Percentiles rank a stretch among this genome's conserved stretches.
phyloP scores from a whole-genome alignment of 768 basidiomycete species.

The Kwoniella pini region DNA sequence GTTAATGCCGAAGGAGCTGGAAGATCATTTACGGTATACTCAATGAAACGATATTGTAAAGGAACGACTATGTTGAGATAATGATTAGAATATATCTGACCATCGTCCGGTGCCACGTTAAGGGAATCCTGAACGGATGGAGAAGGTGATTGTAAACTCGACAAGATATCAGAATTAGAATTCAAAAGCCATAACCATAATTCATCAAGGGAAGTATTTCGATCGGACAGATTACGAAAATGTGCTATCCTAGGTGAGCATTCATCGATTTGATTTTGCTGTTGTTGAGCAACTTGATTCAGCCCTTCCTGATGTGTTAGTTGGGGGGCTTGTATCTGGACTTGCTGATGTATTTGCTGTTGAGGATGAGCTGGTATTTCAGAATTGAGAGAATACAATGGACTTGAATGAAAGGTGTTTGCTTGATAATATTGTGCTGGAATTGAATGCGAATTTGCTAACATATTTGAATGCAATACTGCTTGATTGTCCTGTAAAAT shows the following conservation, averaged over 20 bases:
- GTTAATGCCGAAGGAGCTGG: not conserved
- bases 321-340: not conserved
- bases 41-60: not conserved
- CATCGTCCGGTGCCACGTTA: not conserved
- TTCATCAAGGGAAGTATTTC: not conserved
- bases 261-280: not conserved
- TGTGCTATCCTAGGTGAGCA: not conserved
- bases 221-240: not conserved
- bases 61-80: not conserved
- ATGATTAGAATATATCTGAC: not conserved
- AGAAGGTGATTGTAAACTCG: not conserved
- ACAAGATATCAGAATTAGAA: not conserved
- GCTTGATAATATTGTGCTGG: not conserved
- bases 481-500: too few relatives aligned
- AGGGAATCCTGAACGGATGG: not conserved
- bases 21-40: not conserved
- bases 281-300: not conserved
- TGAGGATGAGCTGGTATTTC: not conserved
- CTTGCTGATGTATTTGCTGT: not conserved
- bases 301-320: not conserved
- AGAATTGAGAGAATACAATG: too few relatives aligned
- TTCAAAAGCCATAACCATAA: conserved; percentile 3
- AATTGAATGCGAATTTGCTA: not conserved
- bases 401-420: too few relatives aligned
- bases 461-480: too few relatives aligned